Conservation (phyloP, 148 eudicot species). For the Dianthus caryophyllus region DNA sequence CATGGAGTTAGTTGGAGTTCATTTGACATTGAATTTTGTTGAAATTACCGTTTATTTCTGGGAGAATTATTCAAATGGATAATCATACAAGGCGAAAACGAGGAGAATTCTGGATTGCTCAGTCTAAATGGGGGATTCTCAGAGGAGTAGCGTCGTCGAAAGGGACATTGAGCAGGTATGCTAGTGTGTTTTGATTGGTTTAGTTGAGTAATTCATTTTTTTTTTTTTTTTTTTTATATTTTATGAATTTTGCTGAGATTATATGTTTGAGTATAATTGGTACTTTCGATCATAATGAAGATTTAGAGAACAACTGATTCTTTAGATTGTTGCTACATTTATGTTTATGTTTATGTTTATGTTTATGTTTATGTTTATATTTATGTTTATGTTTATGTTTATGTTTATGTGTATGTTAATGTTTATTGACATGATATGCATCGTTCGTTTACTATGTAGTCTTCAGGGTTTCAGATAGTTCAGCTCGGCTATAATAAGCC, state of each 20-base stretch:
- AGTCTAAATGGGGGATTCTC: conserved; percentile 84
- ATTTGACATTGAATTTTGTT: conserved; percentile 3
- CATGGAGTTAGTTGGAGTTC: conserved; percentile 21
- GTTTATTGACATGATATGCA: no score
- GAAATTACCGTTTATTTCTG: conserved; percentile 28
- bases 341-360: no score
- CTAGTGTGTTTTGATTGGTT: not conserved
- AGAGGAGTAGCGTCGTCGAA: conserved; percentile 43
- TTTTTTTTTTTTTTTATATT: not conserved
- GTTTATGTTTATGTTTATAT: no score
- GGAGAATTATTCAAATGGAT: conserved; percentile 61
- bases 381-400: no score
- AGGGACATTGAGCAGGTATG: conserved; percentile 76
- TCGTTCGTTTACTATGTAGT: no score
- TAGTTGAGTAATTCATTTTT: not conserved
- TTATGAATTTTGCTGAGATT: not conserved
- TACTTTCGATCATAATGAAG: not conserved
- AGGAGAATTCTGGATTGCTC: conserved; percentile 30
- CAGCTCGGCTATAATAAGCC: no score
- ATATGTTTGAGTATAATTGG: not conserved
- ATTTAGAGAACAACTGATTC: not conserved
- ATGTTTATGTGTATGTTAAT: no score
- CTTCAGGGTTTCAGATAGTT: no score
- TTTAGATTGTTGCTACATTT: not conserved
- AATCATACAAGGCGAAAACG: conserved; percentile 26